These are phyloP conservation scores for Nemania abortiva DNA, from an alignment of 2,329 filamentous ascomycete genomes.

Conservation along the genomic window DNA sequence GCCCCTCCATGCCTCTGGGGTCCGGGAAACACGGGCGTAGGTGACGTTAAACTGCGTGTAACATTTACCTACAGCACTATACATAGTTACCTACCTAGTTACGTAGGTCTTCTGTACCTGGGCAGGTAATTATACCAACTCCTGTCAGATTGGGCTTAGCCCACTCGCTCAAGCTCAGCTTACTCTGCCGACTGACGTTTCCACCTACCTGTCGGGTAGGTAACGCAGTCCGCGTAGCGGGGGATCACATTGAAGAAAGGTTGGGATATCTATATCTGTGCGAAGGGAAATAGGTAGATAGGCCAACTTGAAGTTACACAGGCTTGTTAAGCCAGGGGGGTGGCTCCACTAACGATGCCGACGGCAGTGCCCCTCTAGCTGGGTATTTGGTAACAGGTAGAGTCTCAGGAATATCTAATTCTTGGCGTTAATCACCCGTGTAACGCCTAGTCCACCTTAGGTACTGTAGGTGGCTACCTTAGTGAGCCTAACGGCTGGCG, in stretches of 20 bases:
- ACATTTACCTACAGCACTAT: constrained; percentile 1
- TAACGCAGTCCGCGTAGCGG: no score
- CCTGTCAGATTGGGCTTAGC: no score
- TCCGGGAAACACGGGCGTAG: background rate
- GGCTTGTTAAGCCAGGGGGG: background rate
- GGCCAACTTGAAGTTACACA: no score
- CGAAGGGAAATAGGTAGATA: no score
- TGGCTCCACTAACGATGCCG: background rate
- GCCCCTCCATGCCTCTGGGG: background rate
- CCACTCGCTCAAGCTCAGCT: no score
- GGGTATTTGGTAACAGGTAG: background rate
- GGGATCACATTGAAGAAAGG: no score
- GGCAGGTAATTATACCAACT: no score
- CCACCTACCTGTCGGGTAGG: no score
- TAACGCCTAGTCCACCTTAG: background rate
- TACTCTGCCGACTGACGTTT: no score
- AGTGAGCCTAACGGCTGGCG: background rate
- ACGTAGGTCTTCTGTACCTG: background rate
- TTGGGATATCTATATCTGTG: background rate
- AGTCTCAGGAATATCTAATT: no score
- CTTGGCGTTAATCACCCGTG: background rate
- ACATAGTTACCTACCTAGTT: background rate
- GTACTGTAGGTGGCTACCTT: background rate
- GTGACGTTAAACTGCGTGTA: no score
- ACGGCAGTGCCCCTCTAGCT: background rate